Evolutionary conservation across 495 filamentous ascomycete species (phyloP), one percentile per base, ranked within the genome.

Genomic region (Lasiosphaeria miniovina): DNA sequence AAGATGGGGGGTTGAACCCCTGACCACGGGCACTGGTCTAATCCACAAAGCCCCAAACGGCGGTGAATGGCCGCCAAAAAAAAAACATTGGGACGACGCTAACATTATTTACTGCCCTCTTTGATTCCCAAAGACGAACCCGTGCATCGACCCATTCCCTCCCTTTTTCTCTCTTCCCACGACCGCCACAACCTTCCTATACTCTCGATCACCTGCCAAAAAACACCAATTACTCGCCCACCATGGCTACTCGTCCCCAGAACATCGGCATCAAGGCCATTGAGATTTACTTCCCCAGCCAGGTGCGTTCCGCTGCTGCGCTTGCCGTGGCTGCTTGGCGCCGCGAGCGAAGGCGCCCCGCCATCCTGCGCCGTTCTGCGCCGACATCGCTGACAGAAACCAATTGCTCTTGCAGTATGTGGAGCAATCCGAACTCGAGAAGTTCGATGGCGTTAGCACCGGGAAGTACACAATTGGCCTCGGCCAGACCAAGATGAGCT

Each of bases 241-340:
- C 65, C 66, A 98, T 96, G 94, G 85, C 90, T 69, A 69, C 90
- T 64, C 90, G 91, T 74, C 90, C 94, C 59, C 87, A 93, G 75
- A 98, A 97, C 79, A 90, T 98, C 72, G 94, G 94, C 85, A 96
- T 98, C 77, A 98, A 98, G 84, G 94, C 90, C 91, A 94, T 98
- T 77, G 94, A 98, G 81, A 88, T 98, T 74, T 98, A 98, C 79
- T 96, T 96, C 74, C 94, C 94, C 56, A 90, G 84, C 74, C 94
- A 96, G 86, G 94, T 96, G 77, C 61, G 88, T 77, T 45, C 59
- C 31, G 14, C 52, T 35, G 14, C 36, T 8, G 11, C 17, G 1
- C 36, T n/a, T 36, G n/a, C 35, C 52, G 31, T 8, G 6, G 36
- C 14, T 36, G 11, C 17, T 45, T 43, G 7, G 6, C 14, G 12